These are phyloP conservation scores for Pichia norvegensis DNA, from an alignment of 1,139 yeast genomes.

Conservation along the genomic window DNA sequence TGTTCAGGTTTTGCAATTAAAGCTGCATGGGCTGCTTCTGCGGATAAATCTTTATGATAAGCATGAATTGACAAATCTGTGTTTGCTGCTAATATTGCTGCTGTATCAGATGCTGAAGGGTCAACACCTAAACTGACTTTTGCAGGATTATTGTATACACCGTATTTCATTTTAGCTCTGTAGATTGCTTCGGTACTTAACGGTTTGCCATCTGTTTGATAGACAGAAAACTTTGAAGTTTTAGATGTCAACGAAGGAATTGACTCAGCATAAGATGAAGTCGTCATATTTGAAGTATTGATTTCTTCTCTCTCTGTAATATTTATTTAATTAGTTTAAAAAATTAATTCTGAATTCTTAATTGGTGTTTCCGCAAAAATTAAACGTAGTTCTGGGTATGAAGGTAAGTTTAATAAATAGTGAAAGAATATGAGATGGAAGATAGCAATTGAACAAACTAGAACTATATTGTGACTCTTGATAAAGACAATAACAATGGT, in stretches of 20 bases:
- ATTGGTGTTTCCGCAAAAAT: background rate
- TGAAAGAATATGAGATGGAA: background rate
- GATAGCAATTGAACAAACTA: background rate
- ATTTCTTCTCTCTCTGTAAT: background rate
- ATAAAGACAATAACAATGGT: background rate
- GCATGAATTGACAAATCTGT: constrained; percentile 58
- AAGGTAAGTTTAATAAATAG: background rate
- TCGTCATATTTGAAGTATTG: too few species aligned
- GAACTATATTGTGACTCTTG: background rate
- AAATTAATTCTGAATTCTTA: background rate
- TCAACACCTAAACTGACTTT: constrained; percentile 63
- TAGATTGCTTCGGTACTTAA: constrained; percentile 68
- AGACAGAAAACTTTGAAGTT: constrained; percentile 36
- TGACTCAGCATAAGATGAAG: constrained; percentile 17
- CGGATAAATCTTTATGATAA: constrained; percentile 55
- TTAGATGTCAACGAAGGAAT: constrained; percentile 23
- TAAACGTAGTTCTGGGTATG: background rate
- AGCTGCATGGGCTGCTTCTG: constrained; percentile 63
- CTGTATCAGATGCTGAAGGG: constrained; percentile 63
- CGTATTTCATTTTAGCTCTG: constrained; percentile 70
- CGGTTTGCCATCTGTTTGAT: constrained; percentile 63
- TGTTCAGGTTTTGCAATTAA: constrained; percentile 44
- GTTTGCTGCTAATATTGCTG: constrained; percentile 66
- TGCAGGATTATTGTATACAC: constrained; percentile 66
- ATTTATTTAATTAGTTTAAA: constrained; percentile 5